These are phyloP conservation scores for Kalaharituber pfeilii DNA, from an alignment of 2,329 filamentous ascomycete genomes.

Conservation along the genomic window DNA sequence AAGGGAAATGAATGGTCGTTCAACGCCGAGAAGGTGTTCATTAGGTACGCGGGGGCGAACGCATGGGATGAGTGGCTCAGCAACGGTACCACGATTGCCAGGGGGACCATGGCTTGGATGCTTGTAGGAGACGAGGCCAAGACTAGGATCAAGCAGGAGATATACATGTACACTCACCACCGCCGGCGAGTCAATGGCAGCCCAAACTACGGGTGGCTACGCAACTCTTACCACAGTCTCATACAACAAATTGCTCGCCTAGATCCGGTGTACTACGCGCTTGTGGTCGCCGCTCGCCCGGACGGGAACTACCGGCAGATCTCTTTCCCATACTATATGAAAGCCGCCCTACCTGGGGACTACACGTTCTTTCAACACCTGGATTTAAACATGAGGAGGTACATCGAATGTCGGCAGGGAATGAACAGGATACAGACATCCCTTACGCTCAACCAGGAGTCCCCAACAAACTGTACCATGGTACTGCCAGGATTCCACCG, in stretches of 20 bases:
- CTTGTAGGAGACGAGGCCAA: not conserved
- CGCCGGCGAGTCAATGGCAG: not conserved
- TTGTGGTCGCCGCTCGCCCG: slow-evolving; percentile 6
- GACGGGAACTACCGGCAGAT: slow-evolving; percentile 6
- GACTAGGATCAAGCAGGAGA: not conserved
- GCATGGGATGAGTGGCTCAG: not conserved
- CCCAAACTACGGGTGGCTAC: not conserved
- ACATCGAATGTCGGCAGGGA: not conserved
- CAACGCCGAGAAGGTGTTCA: not conserved
- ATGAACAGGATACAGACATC: slow-evolving; percentile 4
- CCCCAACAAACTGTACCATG: not conserved
- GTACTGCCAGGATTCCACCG: slow-evolving; percentile 6
- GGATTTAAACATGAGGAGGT: slow-evolving; percentile 1
- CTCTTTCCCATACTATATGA: slow-evolving; percentile 10
- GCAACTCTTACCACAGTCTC: slow-evolving; percentile 4
- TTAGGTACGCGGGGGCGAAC: not conserved
- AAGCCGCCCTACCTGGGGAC: slow-evolving; percentile 3
- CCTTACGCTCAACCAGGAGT: slow-evolving; percentile 1
- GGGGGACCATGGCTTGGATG: not conserved
- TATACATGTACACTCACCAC: not conserved
- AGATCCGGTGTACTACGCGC: slow-evolving; percentile 8
- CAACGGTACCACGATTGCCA: not conserved
- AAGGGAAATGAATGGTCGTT: too few relatives aligned
- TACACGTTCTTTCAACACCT: slow-evolving; percentile 6
- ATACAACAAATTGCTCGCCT: slow-evolving; percentile 6